phyloP scores from a whole-genome alignment of 495 filamentous ascomycete species.

The Jackrogersella multiformis region DNA sequence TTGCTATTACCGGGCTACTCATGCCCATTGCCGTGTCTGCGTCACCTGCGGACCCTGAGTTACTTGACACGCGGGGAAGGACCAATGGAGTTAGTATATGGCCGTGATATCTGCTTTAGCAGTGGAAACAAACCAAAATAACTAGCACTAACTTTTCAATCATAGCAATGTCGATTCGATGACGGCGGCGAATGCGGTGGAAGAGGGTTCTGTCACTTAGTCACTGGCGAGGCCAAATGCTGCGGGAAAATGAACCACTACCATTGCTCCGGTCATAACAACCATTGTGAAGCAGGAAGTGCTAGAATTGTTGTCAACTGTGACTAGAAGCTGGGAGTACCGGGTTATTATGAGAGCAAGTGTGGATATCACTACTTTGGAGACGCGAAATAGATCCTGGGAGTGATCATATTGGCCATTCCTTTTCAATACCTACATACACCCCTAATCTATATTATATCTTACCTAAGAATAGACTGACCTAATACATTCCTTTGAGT shows the following conservation, averaged over 20 bases:
- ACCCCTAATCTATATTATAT: neutral
- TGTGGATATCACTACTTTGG: neutral
- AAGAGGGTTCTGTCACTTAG: slow-evolving; percentile 1
- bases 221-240: neutral
- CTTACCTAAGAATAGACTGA: neutral
- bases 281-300: neutral
- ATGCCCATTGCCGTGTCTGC: slow-evolving; percentile 2
- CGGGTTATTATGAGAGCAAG: neutral
- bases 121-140: neutral
- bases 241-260: slow-evolving; percentile 9
- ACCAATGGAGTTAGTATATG: neutral
- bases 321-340: neutral
- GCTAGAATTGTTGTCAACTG: slow-evolving; percentile 2
- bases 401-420: neutral
- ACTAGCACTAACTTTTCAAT: neutral
- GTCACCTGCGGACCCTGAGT: neutral
- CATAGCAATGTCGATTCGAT: slow-evolving; percentile 10
- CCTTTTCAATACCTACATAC: neutral
- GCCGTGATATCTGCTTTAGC: neutral
- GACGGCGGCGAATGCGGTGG: neutral
- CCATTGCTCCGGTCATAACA: slow-evolving; percentile 3
- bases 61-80: slow-evolving; percentile 1
- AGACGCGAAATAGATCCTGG: neutral
- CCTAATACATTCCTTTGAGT: neutral
- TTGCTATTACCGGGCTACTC: neutral